Base-by-base conservation (phyloP, 1,139 yeast genomes). In the Nakaseomyces sp. region DNA sequence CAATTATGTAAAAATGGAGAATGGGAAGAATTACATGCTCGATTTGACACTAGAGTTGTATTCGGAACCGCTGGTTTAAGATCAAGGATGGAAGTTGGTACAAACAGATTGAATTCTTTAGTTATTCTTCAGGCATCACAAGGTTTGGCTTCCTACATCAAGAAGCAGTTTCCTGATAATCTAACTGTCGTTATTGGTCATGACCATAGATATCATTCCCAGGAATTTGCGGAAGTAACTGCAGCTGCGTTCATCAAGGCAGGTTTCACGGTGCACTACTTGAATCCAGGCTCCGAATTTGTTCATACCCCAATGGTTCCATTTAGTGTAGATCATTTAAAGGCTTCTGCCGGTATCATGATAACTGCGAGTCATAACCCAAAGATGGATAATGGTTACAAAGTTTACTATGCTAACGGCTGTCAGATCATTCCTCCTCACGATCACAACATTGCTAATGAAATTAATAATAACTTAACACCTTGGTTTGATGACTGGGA, bases 291-390 rank as follows among this genome's bases (percentile, higher is more conserved):
- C 0, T 61, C 60, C 42, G 40, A 58, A 1, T 49, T 52, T 45
- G 88, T 82, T 7, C 95, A 88, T 51, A 91, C 98, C 0, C 98
- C 98, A 0, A 64, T 87, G 61, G 97, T 91, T 1, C 97, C 98
- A 1, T 89, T 84, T 64, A 79, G 85, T 0, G 81, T 91, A 24
- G 86, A 83, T 51, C 58, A 69, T 32, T 71, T 68, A 46, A 54
- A 66, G 0, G 88, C 95, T 0, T 68, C 80, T 0, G 87, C 81
- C 42, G 98, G 97, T 29, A 84, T 91, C 1, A 91, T 91, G 97
- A 78, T 91, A 40, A 91, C 98, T 0, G 97, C 98, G 0, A 85
- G 95, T 44, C 98, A 91, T 63, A 91, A 91, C 58, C 97, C 97
- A 0, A 93, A 91, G 12, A 70, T 72, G 50, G 97, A 89, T 60